Base-by-base conservation (phyloP, 192 early-diverging fungal species). In the Physocladia obscura region DNA sequence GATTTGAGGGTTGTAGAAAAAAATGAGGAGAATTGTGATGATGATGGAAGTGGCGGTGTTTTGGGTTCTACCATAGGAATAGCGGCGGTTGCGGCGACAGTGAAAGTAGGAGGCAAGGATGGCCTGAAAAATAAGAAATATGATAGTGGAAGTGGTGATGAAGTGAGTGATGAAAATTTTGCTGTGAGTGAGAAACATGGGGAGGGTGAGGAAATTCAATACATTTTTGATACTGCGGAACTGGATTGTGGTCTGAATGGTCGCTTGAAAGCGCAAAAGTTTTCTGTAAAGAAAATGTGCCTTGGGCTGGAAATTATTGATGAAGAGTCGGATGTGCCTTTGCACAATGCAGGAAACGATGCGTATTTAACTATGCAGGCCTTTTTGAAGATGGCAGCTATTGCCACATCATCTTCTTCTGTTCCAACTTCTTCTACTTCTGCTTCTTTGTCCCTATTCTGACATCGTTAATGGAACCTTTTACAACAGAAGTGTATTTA, bases 301-400 rank as follows among this genome's bases (percentile, higher is more conserved):
- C 26, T 15, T 31, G 30, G 24, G 11, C 49, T 65, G 24, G 63
- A 49, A 1, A 65, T 65, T 22, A 32, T 65, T 52, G 63, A 65
- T 35, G 63, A 65, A 6, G 63, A 65, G 34, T 38, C 34, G 11
- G 49, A 65, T 32, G 50, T 65, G 5, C 63, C 63, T 19, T 65
- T 65, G 19, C 63, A 65, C 32, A 65, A 65, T 51, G 63, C 63
- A 51, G 63, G 63, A 30, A 65, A 65, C 48, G 63, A 65, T 39
- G 63, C 63, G 22, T 65, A 65, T 65, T 52, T 65, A 21, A 65
- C 63, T 4, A 65, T 65, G 63, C 63, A 65, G 35, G 63, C 63
- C 15, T 65, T 65, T 52, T 36, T 65, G 49, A 65, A 65, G 32
- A 65, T 65, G 63, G 63, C 63, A 37, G 44, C 61, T 47, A n/a